phyloP scores from a whole-genome alignment of 2,329 filamentous ascomycete species.

The Phyllosticta citrichinensis region DNA sequence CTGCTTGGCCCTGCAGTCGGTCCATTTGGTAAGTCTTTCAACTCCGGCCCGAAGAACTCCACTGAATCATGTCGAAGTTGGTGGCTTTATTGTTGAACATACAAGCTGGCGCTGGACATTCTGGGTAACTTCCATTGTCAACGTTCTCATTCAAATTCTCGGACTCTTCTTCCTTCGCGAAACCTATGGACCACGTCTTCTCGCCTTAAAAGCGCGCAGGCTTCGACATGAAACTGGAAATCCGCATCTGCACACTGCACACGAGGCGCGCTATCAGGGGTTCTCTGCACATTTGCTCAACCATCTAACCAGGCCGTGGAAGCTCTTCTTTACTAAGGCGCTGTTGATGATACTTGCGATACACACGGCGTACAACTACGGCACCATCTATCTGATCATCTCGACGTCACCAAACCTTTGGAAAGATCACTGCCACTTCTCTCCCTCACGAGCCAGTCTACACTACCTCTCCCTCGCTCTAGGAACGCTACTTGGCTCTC shows the following conservation, averaged over 20 bases:
- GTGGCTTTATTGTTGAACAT: slow-evolving; percentile 34
- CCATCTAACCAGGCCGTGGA: slow-evolving; percentile 44
- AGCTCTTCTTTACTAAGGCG: slow-evolving; percentile 47
- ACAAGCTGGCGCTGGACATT: slow-evolving; percentile 41
- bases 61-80: slow-evolving; percentile 31
- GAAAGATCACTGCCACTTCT: slow-evolving; percentile 44
- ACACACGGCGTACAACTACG: slow-evolving; percentile 51
- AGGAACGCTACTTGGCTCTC: slow-evolving; percentile 45
- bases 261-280: slow-evolving; percentile 27
- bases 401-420: slow-evolving; percentile 53
- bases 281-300: slow-evolving; percentile 21
- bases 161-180: slow-evolving; percentile 36
- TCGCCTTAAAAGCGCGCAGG: slow-evolving; percentile 44
- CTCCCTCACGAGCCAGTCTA: slow-evolving; percentile 48
- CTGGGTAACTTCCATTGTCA: slow-evolving; percentile 37
- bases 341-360: slow-evolving; percentile 48
- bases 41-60: not conserved
- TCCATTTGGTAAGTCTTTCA: slow-evolving; percentile 38
- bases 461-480: slow-evolving; percentile 55
- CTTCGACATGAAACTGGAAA: slow-evolving; percentile 52
- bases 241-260: slow-evolving; percentile 46
- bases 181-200: slow-evolving; percentile 34
- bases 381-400: slow-evolving; percentile 53
- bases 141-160: slow-evolving; percentile 29
- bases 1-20: slow-evolving; percentile 57